phyloP scores from a whole-genome alignment of 768 basidiomycete genomes.

The Boletus tylopilopsis region DNA sequence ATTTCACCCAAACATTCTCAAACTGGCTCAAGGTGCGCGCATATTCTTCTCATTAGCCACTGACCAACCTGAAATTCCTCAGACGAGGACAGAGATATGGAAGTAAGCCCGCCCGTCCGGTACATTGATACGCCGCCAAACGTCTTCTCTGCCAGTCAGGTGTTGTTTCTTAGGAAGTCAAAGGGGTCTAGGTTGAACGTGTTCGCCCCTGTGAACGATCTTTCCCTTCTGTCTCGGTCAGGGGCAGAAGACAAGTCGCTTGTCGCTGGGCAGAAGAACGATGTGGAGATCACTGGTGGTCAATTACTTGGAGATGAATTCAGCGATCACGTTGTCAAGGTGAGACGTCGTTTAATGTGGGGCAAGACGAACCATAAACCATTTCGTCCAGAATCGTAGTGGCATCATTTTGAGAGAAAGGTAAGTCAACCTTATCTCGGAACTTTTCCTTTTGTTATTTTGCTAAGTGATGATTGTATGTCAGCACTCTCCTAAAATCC shows the following conservation, averaged over 20 bases:
- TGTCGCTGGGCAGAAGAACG: constrained; percentile 67
- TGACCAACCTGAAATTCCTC: not conserved
- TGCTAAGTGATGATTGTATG: not conserved
- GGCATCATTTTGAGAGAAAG: constrained; percentile 93
- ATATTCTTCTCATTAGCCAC: not conserved
- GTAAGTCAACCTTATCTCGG: constrained; percentile 37
- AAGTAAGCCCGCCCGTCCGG: constrained; percentile 53
- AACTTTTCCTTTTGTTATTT: constrained; percentile 1
- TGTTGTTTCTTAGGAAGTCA: constrained; percentile 78
- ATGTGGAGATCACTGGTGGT: constrained; percentile 72
- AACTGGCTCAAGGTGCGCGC: constrained; percentile 75
- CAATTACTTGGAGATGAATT: constrained; percentile 94
- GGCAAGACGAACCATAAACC: not conserved
- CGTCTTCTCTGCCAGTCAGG: constrained; percentile 53
- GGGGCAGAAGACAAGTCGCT: constrained; percentile 54
- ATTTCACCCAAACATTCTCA: constrained; percentile 69
- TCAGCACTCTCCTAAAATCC: constrained; percentile 83
- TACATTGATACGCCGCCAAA: not conserved
- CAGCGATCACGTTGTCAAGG: constrained; percentile 90
- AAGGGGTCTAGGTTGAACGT: constrained; percentile 78
- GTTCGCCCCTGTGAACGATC: constrained; percentile 89
- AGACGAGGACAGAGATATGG: constrained; percentile 87
- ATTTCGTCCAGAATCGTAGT: constrained; percentile 67
- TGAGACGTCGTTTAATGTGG: constrained; percentile 27
- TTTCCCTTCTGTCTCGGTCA: constrained; percentile 75